Evolutionary conservation across 768 basidiomycete genomes (phyloP).

Genomic region (Coprinopsis sp.): DNA sequence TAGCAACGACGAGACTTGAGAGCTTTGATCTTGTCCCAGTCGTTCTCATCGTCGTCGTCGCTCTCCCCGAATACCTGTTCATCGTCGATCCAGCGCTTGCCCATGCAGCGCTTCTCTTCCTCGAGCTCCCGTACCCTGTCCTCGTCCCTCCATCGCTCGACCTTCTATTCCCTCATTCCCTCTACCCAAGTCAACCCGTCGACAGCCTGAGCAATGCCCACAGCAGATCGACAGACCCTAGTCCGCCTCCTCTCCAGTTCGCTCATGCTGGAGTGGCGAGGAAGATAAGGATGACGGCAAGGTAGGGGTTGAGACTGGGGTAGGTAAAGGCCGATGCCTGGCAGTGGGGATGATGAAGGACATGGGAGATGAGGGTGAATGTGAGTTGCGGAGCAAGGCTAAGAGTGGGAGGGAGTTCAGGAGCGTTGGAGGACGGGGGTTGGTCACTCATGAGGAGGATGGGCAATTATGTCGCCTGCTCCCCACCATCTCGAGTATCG

Average conservation of each 20-base stretch:
- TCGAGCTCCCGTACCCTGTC: slow-evolving; percentile 61
- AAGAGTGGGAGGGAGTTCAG: slow-evolving; percentile 61
- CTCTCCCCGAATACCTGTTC: slow-evolving; percentile 41
- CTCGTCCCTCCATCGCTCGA: slow-evolving; percentile 65
- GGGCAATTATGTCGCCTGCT: slow-evolving; percentile 21
- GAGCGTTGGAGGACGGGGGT: too few species aligned
- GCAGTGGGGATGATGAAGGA: slow-evolving; percentile 59
- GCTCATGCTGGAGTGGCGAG: slow-evolving; percentile 50
- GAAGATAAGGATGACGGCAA: slow-evolving; percentile 85
- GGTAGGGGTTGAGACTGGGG: slow-evolving; percentile 75
- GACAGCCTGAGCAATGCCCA: slow-evolving; percentile 63
- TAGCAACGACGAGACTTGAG: slow-evolving; percentile 79
- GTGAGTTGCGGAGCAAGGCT: slow-evolving; percentile 74
- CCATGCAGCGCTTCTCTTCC: slow-evolving; percentile 61
- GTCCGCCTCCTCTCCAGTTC: slow-evolving; percentile 66
- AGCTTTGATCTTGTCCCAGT: slow-evolving; percentile 69
- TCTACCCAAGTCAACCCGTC: slow-evolving; percentile 71
- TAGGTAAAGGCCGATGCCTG: slow-evolving; percentile 53
- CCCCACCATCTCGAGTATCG: slow-evolving; percentile 60
- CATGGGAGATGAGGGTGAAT: slow-evolving; percentile 70
- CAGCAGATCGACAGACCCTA: slow-evolving; percentile 64
- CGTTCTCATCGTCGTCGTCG: slow-evolving; percentile 57
- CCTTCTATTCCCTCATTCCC: slow-evolving; percentile 54
- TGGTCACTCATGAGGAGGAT: slow-evolving; percentile 21
- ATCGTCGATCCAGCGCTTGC: slow-evolving; percentile 61